Evolutionary conservation across 331 rosid genomes (phyloP).

Genomic region (Arachis monticola): DNA sequence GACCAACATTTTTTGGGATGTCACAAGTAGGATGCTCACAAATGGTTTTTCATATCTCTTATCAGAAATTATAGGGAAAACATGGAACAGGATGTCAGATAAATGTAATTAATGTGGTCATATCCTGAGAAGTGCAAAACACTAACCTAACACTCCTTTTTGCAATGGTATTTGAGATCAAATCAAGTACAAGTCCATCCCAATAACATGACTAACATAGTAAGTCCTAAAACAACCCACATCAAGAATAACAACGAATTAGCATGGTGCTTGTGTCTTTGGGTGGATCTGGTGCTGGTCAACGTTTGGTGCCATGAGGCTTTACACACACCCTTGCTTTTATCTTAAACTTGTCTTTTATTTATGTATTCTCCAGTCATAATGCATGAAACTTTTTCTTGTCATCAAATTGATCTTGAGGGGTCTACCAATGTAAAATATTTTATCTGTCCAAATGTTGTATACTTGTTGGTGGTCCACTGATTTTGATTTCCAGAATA

Average conservation of each 20-base stretch:
- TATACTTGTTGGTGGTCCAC: conserved; percentile 3
- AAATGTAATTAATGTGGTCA: conserved; percentile 1
- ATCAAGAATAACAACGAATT: conserved; percentile 19
- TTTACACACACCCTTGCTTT: background rate
- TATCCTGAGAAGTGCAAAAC: background rate
- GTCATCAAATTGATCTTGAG: conserved; percentile 25
- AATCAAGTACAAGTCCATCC: background rate
- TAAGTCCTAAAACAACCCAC: background rate
- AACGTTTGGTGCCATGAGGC: background rate
- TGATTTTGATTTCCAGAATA: conserved; percentile 16
- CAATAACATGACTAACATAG: background rate
- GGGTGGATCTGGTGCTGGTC: conserved; percentile 21
- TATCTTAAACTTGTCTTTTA: background rate
- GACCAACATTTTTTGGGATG: conserved; percentile 16
- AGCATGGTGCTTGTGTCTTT: background rate
- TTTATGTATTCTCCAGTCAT: conserved; percentile 20
- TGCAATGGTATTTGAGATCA: conserved; percentile 11
- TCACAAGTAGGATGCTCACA: conserved; percentile 15
- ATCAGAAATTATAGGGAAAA: conserved; percentile 9
- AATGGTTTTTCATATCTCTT: conserved; percentile 3
- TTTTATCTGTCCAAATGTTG: conserved; percentile 8
- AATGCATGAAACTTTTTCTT: conserved; percentile 12
- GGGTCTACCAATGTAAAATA: conserved; percentile 28
- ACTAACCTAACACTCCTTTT: background rate
- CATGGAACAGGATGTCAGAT: background rate